Evolutionary conservation across 2,329 filamentous ascomycete genomes (phyloP).

Genomic region (Cytospora mali): DNA sequence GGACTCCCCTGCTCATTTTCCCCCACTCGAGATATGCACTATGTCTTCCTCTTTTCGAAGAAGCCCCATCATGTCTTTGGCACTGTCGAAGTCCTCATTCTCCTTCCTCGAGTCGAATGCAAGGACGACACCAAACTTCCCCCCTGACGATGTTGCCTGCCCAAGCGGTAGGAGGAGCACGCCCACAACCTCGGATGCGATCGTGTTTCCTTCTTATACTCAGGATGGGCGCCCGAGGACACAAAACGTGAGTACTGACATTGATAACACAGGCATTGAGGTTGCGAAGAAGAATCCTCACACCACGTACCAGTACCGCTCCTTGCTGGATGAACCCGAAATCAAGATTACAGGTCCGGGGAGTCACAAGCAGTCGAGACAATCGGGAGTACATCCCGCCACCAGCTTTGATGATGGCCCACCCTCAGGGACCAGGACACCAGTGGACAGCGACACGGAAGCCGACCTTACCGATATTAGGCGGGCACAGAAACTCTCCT

Average conservation of each 20-base stretch:
- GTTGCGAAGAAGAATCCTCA: constrained; percentile 52
- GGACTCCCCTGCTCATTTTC: not conserved
- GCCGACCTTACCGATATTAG: constrained; percentile 83
- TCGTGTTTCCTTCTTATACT: not conserved
- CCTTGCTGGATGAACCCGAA: constrained; percentile 66
- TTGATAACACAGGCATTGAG: constrained; percentile 48
- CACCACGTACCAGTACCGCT: constrained; percentile 58
- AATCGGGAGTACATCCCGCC: constrained; percentile 71
- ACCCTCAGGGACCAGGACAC: constrained; percentile 56
- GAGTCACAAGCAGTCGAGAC: constrained; percentile 53
- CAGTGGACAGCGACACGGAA: constrained; percentile 82
- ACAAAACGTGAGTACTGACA: not conserved
- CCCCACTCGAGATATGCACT: not conserved
- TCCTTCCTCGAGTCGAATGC: not conserved
- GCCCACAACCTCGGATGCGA: not conserved
- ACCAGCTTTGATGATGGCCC: constrained; percentile 79
- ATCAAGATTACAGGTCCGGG: constrained; percentile 67
- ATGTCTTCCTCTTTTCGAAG: not conserved
- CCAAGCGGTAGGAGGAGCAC: too few relatives aligned
- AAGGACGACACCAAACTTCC: not conserved
- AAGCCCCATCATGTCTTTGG: not conserved
- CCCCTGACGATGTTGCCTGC: not conserved
- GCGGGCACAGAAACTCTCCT: constrained; percentile 79
- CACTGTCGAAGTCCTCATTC: not conserved
- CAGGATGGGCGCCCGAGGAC: not conserved